Percentiles rank a stretch among this genome's conserved stretches.
phyloP scores from a whole-genome alignment of 2,329 filamentous ascomycete genomes.

The Aureobasidium sp. region DNA sequence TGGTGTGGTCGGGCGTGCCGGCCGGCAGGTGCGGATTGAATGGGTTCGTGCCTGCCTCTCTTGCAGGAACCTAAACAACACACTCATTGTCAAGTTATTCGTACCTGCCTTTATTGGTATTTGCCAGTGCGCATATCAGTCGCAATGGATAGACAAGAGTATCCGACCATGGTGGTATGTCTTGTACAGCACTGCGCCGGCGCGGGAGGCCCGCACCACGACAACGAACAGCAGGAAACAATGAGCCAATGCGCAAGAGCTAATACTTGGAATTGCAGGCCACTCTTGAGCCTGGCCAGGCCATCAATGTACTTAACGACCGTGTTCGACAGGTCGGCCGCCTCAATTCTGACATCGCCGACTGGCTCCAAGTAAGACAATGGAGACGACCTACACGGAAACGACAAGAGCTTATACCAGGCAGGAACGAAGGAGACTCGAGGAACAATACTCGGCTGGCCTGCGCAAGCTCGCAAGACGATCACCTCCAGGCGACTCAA shows the following conservation, averaged over 20 bases:
- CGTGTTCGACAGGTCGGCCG: slow-evolving; percentile 80
- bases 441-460: slow-evolving; percentile 79
- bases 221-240: background rate
- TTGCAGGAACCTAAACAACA: slow-evolving; percentile 1
- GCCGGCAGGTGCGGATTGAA: background rate
- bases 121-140: background rate
- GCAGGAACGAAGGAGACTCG: slow-evolving; percentile 85
- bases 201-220: background rate
- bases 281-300: slow-evolving; percentile 72
- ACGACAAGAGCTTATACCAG: background rate
- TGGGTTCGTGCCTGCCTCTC: slow-evolving; percentile 3
- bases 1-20: background rate
- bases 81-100: background rate
- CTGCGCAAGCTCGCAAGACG: slow-evolving; percentile 73
- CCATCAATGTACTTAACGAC: slow-evolving; percentile 74
- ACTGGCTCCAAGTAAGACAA: slow-evolving; percentile 81
- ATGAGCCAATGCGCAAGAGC: background rate
- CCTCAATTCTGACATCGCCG: slow-evolving; percentile 84
- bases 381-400: background rate
- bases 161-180: slow-evolving; percentile 88
- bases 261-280: slow-evolving; percentile 47
- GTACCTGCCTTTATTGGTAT: background rate
- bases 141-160: slow-evolving; percentile 71
- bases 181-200: background rate
- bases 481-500: slow-evolving; percentile 60